Conservation (phyloP, 805 yeast genomes). For the Wickerhamomyces kurtzmanii region DNA sequence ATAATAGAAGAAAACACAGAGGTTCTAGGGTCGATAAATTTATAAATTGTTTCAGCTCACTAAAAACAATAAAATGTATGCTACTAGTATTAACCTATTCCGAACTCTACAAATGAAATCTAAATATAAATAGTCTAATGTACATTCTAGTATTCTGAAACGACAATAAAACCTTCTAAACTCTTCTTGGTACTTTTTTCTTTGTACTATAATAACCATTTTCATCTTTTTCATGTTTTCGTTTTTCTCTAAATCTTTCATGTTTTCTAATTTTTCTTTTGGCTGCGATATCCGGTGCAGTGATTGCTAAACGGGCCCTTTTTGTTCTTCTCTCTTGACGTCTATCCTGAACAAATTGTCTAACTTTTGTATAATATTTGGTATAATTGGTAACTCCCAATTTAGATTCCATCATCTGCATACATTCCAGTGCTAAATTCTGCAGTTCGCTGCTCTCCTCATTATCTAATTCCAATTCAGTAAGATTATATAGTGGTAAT, state of each 20-base stretch:
- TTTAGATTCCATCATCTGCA: conserved; percentile 54
- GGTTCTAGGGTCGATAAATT: too few relatives aligned
- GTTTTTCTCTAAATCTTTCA: conserved; percentile 63
- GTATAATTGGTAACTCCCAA: conserved; percentile 68
- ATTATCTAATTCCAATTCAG: conserved; percentile 32
- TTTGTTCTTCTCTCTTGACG: conserved; percentile 71
- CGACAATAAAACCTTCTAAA: too few relatives aligned
- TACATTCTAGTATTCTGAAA: too few relatives aligned
- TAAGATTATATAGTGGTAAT: conserved; percentile 40
- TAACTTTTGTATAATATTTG: conserved; percentile 50
- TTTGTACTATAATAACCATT: conserved; percentile 67
- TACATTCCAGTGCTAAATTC: conserved; percentile 51
- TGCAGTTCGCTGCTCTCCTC: conserved; percentile 42
- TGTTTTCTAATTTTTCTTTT: conserved; percentile 70
- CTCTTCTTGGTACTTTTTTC: conserved; percentile 30
- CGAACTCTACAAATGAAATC: too few relatives aligned
- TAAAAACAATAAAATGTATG: too few relatives aligned
- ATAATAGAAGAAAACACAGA: too few relatives aligned
- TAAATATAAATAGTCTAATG: too few relatives aligned
- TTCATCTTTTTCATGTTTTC: conserved; percentile 66
- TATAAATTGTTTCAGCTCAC: too few relatives aligned
- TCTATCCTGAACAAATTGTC: conserved; percentile 44
- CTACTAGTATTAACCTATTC: too few relatives aligned
- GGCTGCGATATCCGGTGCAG: conserved; percentile 78
- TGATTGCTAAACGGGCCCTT: conserved; percentile 65